These are phyloP conservation scores for Saccharum officinarum DNA, from an alignment of 176 grass and related monocot genomes.

Conservation along the genomic window DNA sequence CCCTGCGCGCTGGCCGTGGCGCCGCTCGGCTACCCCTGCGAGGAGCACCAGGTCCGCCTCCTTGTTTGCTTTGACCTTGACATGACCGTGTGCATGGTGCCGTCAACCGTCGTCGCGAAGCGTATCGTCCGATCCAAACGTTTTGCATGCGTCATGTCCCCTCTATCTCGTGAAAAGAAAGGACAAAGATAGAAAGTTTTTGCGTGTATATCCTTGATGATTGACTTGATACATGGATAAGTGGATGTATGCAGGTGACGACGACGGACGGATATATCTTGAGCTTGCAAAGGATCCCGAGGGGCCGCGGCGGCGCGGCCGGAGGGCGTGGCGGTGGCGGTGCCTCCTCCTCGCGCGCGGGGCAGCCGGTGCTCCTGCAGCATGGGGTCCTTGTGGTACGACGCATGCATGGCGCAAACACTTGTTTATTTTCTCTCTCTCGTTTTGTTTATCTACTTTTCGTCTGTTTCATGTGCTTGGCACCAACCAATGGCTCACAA, in stretches of 20 bases:
- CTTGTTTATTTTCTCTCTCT: neutral
- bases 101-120: neutral
- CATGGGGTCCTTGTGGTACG: constrained; percentile 82
- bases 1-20: constrained; percentile 47
- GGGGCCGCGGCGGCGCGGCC: constrained; percentile 9
- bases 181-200: neutral
- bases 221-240: neutral
- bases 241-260: constrained; percentile 43
- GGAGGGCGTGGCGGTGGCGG: neutral
- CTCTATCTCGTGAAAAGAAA: neutral
- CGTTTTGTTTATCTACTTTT: neutral
- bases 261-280: constrained; percentile 81
- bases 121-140: neutral
- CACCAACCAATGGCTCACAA: neutral
- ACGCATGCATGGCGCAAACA: neutral
- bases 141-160: neutral
- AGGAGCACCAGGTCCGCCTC: constrained; percentile 63
- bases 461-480: constrained; percentile 6
- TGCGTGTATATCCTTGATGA: too few species aligned
- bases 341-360: neutral
- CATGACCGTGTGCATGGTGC: neutral
- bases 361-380: constrained; percentile 85
- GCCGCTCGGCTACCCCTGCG: constrained; percentile 68
- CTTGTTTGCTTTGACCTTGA: neutral
- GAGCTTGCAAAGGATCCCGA: constrained; percentile 69